Percentiles rank a stretch among this genome's conserved stretches.
Conservation (phyloP, 495 filamentous ascomycete genomes). For the Daldinia bambusicola region DNA sequence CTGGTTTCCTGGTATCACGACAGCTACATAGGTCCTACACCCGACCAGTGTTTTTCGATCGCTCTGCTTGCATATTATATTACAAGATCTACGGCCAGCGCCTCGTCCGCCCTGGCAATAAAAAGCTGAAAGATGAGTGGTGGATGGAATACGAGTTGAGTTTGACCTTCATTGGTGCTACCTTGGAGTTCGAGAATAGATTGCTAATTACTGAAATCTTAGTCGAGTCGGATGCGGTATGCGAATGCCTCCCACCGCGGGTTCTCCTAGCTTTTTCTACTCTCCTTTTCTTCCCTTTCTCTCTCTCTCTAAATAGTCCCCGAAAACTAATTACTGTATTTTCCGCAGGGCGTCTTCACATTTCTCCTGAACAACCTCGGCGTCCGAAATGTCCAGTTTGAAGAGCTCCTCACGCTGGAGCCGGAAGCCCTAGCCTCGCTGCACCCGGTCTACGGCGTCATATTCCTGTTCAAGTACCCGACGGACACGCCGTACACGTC, state of each 20-base stretch:
- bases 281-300: neutral
- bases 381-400: conserved; percentile 93
- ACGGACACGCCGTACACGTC: conserved; percentile 72
- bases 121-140: conserved; percentile 61
- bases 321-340: neutral
- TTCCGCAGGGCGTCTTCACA: conserved; percentile 89
- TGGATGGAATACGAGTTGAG: conserved; percentile 68
- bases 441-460: conserved; percentile 92
- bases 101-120: conserved; percentile 37
- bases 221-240: conserved; percentile 95
- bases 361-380: conserved; percentile 92
- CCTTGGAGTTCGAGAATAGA: neutral
- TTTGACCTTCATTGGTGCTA: conserved; percentile 14
- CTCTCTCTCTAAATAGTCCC: conserved; percentile 20
- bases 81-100: conserved; percentile 19
- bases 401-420: conserved; percentile 93
- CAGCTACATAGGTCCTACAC: conserved; percentile 7
- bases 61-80: neutral
- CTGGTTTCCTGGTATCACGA: conserved; percentile 14
- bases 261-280: conserved; percentile 3
- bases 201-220: conserved; percentile 60
- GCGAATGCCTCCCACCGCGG: conserved; percentile 30
- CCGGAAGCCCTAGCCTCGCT: conserved; percentile 79
- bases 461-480: conserved; percentile 99
- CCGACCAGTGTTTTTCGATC: neutral